A percentile compares a stretch with the other conserved stretches of the same genome.
Evolutionary conservation across 495 filamentous ascomycete genomes (phyloP).

Genomic region (Podospora pseudopauciseta): DNA sequence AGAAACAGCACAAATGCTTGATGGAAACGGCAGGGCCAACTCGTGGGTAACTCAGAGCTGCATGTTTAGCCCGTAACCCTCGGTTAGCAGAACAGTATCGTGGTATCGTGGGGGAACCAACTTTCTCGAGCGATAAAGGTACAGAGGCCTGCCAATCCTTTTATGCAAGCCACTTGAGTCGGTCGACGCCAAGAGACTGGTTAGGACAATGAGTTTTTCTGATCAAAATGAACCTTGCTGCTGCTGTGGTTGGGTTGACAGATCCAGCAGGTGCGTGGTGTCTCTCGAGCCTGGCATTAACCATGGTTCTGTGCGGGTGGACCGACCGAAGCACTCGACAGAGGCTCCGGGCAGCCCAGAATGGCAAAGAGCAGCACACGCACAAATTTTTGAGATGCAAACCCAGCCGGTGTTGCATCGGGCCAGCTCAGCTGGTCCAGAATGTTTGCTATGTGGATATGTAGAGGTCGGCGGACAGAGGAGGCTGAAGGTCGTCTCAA

Average conservation of each 20-base stretch:
- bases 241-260: not conserved
- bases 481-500: not conserved
- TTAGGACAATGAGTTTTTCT: not conserved
- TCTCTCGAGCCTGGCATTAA: not conserved
- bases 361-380: conserved; percentile 20
- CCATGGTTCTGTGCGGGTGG: not conserved
- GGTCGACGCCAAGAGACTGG: conserved; percentile 13
- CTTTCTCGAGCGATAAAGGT: not conserved
- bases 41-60: not conserved
- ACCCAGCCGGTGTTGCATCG: conserved; percentile 11
- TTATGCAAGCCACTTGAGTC: conserved; percentile 16
- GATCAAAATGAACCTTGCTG: not conserved
- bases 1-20: not conserved
- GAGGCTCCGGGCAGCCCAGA: conserved; percentile 13
- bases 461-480: not conserved
- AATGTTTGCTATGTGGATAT: not conserved
- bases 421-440: not conserved
- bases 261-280: not conserved
- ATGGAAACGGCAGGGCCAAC: not conserved
- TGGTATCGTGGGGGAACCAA: not conserved
- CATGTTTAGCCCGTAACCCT: not conserved
- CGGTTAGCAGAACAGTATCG: not conserved
- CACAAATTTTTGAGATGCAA: conserved; percentile 18
- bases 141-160: conserved; percentile 10
- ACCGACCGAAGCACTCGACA: conserved; percentile 1